These are phyloP conservation scores for Drechslera avenae DNA, from an alignment of 2,329 filamentous ascomycete species.

Conservation along the genomic window DNA sequence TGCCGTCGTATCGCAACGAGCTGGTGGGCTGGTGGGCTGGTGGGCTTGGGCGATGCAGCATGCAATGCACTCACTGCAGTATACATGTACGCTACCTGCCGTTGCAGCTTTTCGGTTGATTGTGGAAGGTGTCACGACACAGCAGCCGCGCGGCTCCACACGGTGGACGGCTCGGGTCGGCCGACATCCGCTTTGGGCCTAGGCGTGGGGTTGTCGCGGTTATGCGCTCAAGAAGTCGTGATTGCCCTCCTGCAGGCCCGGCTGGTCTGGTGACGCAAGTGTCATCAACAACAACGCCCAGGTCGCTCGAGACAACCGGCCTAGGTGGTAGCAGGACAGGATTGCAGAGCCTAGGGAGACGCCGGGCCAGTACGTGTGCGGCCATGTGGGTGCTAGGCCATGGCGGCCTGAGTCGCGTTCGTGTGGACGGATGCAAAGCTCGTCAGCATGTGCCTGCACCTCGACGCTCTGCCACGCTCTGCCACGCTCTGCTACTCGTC, in stretches of 20 bases:
- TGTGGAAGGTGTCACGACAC: slow-evolving; percentile 8
- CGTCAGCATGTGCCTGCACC: not conserved
- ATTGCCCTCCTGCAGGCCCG: no score
- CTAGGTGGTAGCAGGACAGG: no score
- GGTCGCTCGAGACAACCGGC: no score
- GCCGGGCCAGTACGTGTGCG: no score
- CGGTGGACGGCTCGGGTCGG: slow-evolving; percentile 15
- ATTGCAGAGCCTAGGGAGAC: no score
- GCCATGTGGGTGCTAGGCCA: not conserved
- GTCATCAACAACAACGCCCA: no score
- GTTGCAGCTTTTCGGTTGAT: not conserved
- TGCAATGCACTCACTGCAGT: slow-evolving; percentile 10
- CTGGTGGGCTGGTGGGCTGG: not conserved
- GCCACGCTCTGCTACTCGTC: not conserved
- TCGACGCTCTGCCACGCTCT: no score
- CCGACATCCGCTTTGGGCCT: slow-evolving; percentile 7
- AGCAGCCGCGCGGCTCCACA: slow-evolving; percentile 18
- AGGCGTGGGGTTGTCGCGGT: not conserved
- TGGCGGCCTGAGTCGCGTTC: not conserved
- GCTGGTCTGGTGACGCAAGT: no score
- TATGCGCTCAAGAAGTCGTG: not conserved
- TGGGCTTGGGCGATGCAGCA: slow-evolving; percentile 6
- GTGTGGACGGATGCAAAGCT: not conserved
- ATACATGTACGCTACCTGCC: not conserved
- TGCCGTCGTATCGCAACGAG: no score